Conservation (phyloP, 2,329 filamentous ascomycete species). For the Fusarium tupiense region DNA sequence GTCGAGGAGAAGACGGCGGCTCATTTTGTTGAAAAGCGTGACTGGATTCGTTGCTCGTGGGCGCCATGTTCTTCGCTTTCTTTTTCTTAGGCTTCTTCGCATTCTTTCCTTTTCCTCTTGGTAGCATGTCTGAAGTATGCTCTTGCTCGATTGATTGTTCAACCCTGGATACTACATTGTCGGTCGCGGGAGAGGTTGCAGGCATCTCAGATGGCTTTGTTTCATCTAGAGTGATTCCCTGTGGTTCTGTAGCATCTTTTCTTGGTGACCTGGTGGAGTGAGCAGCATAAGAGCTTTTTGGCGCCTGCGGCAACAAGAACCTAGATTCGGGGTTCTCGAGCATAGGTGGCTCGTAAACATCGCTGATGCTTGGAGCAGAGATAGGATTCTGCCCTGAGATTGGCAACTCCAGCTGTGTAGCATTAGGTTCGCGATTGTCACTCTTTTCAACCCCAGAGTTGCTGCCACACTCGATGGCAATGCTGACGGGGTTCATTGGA, state of each 20-base stretch:
- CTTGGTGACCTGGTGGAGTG: neutral
- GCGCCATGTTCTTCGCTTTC: conserved; percentile 17
- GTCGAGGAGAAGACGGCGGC: neutral
- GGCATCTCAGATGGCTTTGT: neutral
- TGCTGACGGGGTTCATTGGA: neutral
- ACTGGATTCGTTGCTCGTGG: neutral
- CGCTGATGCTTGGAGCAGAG: conserved; percentile 19
- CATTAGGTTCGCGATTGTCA: conserved; percentile 4
- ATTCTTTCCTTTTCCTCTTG: conserved; percentile 27
- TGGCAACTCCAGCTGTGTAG: conserved; percentile 9
- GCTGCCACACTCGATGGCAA: neutral
- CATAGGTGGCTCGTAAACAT: conserved; percentile 10
- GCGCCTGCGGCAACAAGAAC: neutral
- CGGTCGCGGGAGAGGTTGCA: neutral
- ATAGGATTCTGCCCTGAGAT: conserved; percentile 17
- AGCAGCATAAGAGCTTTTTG: neutral
- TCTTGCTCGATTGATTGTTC: neutral
- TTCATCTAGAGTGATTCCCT: neutral
- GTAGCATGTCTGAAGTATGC: neutral
- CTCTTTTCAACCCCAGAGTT: neutral
- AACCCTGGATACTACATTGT: neutral
- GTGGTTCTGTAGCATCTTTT: neutral
- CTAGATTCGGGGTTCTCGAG: neutral
- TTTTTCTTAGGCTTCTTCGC: conserved; percentile 43
- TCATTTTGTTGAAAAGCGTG: neutral